phyloP scores from a whole-genome alignment of 352 stramenopile genomes.

The Phytophthora citrophthora region DNA sequence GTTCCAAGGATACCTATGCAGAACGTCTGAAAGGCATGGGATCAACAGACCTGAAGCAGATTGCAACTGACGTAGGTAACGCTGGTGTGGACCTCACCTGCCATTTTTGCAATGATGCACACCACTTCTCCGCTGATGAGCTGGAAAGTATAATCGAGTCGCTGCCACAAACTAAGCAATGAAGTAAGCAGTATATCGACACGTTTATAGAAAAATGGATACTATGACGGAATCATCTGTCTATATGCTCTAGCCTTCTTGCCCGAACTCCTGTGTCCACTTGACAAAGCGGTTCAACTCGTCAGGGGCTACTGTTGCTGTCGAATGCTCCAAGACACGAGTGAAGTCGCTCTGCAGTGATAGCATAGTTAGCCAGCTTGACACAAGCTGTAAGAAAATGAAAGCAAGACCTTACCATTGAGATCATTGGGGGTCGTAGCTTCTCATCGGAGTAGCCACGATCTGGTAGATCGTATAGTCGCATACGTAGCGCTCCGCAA shows the following conservation, averaged over 20 bases:
- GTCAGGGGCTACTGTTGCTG: conserved; percentile 95
- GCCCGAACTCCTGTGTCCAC: conserved; percentile 99
- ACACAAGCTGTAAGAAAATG: neutral
- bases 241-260: conserved; percentile 92
- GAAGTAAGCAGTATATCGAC: conserved; percentile 34
- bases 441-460: conserved; percentile 87
- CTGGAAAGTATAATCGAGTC: conserved; percentile 46
- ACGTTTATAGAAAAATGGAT: conserved; percentile 31
- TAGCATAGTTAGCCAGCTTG: conserved; percentile 1
- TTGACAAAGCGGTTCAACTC: conserved; percentile 98
- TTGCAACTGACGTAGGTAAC: conserved; percentile 55
- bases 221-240: conserved; percentile 24
- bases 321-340: conserved; percentile 93
- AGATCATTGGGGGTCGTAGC: conserved; percentile 84
- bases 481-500: conserved; percentile 84
- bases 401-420: conserved; percentile 60
- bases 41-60: conserved; percentile 47
- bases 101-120: conserved; percentile 87
- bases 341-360: conserved; percentile 94
- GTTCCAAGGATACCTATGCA: conserved; percentile 75
- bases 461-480: conserved; percentile 84
- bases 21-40: conserved; percentile 61
- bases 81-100: conserved; percentile 78
- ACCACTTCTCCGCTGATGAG: conserved; percentile 67
- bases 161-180: conserved; percentile 20